Evolutionary conservation across 2,329 filamentous ascomycete genomes (phyloP).

Genomic region (Phialophora expanda): DNA sequence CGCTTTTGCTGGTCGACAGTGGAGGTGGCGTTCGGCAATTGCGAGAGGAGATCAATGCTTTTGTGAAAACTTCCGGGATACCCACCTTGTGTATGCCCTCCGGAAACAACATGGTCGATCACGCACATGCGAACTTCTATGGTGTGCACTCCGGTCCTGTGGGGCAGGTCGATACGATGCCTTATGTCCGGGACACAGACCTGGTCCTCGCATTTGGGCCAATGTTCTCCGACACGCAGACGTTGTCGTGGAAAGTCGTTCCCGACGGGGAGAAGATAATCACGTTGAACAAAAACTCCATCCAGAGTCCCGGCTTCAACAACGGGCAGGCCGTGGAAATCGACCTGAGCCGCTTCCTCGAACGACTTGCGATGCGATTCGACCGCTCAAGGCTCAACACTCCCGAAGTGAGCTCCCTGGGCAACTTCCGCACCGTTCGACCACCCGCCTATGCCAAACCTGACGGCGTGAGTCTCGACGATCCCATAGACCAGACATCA

Average conservation of each 20-base stretch:
- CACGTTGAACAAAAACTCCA: slow-evolving; percentile 76
- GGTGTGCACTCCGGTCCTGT: slow-evolving; percentile 85
- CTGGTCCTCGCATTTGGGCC: slow-evolving; percentile 51
- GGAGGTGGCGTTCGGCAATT: slow-evolving; percentile 80
- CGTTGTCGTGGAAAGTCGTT: slow-evolving; percentile 77
- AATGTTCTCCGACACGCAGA: slow-evolving; percentile 56
- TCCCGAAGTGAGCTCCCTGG: slow-evolving; percentile 23
- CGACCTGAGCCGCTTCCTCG: slow-evolving; percentile 14
- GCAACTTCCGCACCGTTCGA: slow-evolving; percentile 28
- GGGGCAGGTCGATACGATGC: slow-evolving; percentile 60
- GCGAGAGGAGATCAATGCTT: slow-evolving; percentile 71
- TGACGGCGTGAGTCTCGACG: slow-evolving; percentile 38
- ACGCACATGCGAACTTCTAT: slow-evolving; percentile 74
- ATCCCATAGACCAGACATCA: slow-evolving; percentile 55
- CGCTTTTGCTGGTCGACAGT: slow-evolving; percentile 80
- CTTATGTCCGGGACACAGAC: slow-evolving; percentile 49
- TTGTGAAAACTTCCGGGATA: slow-evolving; percentile 74
- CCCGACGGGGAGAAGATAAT: slow-evolving; percentile 77
- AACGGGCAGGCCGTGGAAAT: slow-evolving; percentile 45
- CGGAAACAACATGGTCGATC: slow-evolving; percentile 84
- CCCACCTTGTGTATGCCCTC: slow-evolving; percentile 89
- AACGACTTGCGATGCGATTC: slow-evolving; percentile 8
- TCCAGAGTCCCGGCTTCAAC: slow-evolving; percentile 64
- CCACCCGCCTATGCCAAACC: slow-evolving; percentile 25
- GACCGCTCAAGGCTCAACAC: not conserved